Percentiles rank a stretch among this genome's conserved stretches.
Conservation (phyloP, 257 asterid genomes). For the Vinca minor region DNA sequence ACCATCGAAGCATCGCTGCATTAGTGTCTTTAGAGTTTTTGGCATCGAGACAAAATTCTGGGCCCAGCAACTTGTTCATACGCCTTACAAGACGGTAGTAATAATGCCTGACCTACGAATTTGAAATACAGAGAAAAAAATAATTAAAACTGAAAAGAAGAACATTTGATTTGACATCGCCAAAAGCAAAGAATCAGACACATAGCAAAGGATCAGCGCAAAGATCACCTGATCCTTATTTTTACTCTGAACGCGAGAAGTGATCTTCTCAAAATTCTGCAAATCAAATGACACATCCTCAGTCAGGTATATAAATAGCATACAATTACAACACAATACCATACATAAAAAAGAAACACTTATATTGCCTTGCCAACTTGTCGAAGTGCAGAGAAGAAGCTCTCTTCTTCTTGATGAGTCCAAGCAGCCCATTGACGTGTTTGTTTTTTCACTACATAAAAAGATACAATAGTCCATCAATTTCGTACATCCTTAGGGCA, state of each 20-base stretch:
- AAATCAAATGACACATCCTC: slow-evolving; percentile 12
- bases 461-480: slow-evolving; percentile 17
- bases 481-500: slow-evolving; percentile 2
- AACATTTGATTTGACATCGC: background rate
- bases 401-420: slow-evolving; percentile 98
- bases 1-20: slow-evolving; percentile 99
- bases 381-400: slow-evolving; percentile 84
- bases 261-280: slow-evolving; percentile 94
- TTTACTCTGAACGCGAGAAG: slow-evolving; percentile 90
- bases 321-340: slow-evolving; percentile 5
- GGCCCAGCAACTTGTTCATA: slow-evolving; percentile 96
- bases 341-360: slow-evolving; percentile 10
- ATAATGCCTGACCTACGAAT: slow-evolving; percentile 81
- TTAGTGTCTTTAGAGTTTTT: slow-evolving; percentile 89
- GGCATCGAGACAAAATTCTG: slow-evolving; percentile 91
- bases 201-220: background rate
- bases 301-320: slow-evolving; percentile 3
- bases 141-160: slow-evolving; percentile 14
- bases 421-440: slow-evolving; percentile 99
- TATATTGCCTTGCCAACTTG: slow-evolving; percentile 91
- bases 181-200: too few relatives aligned
- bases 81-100: slow-evolving; percentile 97
- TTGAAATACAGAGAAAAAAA: slow-evolving; percentile 4
- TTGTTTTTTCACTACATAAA: slow-evolving; percentile 53
- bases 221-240: slow-evolving; percentile 84